Conservation (phyloP, 345 rosid genomes). For the Salix arbutifolia region DNA sequence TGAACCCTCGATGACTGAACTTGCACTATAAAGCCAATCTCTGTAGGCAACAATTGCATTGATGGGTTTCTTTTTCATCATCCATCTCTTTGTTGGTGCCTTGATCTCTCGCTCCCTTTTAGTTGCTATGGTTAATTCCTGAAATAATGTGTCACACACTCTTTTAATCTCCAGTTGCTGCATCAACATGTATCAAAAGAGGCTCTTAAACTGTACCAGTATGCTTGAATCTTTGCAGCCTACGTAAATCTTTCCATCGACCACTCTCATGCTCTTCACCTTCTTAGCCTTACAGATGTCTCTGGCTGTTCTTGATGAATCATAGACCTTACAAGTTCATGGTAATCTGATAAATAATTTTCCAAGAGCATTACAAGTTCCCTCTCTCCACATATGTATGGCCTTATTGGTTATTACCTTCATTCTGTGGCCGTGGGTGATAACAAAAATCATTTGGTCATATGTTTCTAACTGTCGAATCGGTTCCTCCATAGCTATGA, state of each 20-base stretch:
- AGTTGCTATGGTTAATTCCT: slow-evolving; percentile 52
- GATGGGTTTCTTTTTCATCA: slow-evolving; percentile 57
- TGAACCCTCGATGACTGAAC: slow-evolving; percentile 60
- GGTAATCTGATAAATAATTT: background rate
- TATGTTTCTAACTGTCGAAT: slow-evolving; percentile 50
- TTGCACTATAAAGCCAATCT: slow-evolving; percentile 81
- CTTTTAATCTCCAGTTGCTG: background rate
- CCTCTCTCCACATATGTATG: too few species aligned
- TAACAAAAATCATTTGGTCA: slow-evolving; percentile 45
- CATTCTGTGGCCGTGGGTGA: slow-evolving; percentile 52
- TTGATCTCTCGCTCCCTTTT: slow-evolving; percentile 66
- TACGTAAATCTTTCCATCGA: slow-evolving; percentile 62
- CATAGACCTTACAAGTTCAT: slow-evolving; percentile 47
- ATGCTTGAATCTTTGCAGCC: slow-evolving; percentile 89
- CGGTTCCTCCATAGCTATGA: slow-evolving; percentile 57
- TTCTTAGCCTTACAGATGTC: slow-evolving; percentile 54
- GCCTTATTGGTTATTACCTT: slow-evolving; percentile 41
- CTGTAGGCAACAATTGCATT: slow-evolving; percentile 60
- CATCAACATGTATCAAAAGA: background rate
- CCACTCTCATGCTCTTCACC: slow-evolving; percentile 55
- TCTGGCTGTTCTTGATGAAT: slow-evolving; percentile 52
- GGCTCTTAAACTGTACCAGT: slow-evolving; percentile 43
- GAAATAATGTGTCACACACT: slow-evolving; percentile 15
- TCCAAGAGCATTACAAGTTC: too few species aligned
- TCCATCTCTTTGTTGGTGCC: slow-evolving; percentile 67